Percentiles rank a stretch among this genome's conserved stretches.
Conservation (phyloP, 306 rosid genomes). For the Cicer cuneatum region DNA sequence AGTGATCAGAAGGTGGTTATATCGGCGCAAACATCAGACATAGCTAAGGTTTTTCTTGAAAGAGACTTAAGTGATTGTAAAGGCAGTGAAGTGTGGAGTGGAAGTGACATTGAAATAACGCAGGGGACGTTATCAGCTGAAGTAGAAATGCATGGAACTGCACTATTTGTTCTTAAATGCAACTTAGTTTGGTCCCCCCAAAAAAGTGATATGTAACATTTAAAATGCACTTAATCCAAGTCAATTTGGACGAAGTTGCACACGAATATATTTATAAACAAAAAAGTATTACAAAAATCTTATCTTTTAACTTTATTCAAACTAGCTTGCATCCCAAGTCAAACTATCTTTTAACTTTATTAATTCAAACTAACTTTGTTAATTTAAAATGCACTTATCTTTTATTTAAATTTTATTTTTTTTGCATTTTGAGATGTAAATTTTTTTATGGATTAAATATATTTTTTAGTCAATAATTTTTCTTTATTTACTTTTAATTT, state of each 20-base stretch:
- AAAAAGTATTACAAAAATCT: background rate
- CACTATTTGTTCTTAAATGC: constrained; percentile 66
- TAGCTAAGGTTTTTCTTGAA: constrained; percentile 57
- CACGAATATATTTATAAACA: background rate
- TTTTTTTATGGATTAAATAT: no score
- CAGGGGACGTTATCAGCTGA: constrained; percentile 49
- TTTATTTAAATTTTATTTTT: no score
- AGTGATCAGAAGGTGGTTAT: constrained; percentile 53
- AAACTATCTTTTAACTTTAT: no score
- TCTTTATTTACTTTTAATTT: no score
- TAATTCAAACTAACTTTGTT: no score
- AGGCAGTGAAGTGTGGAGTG: constrained; percentile 73
- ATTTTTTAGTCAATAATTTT: no score
- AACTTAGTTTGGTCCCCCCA: constrained; percentile 27
- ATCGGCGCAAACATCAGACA: constrained; percentile 60
- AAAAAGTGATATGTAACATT: background rate
- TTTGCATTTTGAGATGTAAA: no score
- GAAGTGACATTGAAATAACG: constrained; percentile 40
- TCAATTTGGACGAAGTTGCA: background rate
- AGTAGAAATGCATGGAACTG: constrained; percentile 66
- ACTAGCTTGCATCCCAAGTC: no score
- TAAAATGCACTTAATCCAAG: constrained; percentile 5
- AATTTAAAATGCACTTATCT: no score
- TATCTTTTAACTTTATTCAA: background rate
- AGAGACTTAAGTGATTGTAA: constrained; percentile 57